Evolutionary conservation across 495 filamentous ascomycete genomes (phyloP).

Genomic region (Penicillium bialowiezense): DNA sequence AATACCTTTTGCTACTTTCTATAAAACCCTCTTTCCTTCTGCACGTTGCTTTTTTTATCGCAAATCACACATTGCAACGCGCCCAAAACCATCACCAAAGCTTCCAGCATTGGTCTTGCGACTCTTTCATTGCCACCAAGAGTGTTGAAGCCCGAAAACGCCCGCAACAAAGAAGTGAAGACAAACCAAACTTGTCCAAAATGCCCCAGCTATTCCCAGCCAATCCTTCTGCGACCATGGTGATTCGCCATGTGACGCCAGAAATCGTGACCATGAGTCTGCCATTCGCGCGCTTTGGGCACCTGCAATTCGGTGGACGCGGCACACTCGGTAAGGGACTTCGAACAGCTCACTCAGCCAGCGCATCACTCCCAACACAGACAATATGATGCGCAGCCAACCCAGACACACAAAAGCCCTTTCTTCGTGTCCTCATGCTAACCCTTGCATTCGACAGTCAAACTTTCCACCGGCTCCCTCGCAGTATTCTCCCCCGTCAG

Average conservation of each 20-base stretch:
- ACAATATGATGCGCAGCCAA: background rate
- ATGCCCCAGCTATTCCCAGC: constrained; percentile 50
- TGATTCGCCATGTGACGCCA: constrained; percentile 78
- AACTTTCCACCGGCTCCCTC: constrained; percentile 69
- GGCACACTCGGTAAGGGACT: constrained; percentile 71
- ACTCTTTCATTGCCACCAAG: constrained; percentile 9
- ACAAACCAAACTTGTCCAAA: constrained; percentile 1
- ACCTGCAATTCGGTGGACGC: constrained; percentile 77
- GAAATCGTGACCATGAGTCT: constrained; percentile 78
- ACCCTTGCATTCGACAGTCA: constrained; percentile 52
- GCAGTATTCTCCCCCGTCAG: constrained; percentile 90
- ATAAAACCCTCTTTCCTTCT: too few relatives aligned
- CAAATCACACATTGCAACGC: too few relatives aligned
- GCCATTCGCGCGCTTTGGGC: constrained; percentile 81
- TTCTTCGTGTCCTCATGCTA: background rate
- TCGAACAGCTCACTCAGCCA: constrained; percentile 3
- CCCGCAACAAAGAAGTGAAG: constrained; percentile 15
- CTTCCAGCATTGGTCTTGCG: too few relatives aligned
- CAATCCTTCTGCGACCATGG: constrained; percentile 76
- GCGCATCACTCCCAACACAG: background rate
- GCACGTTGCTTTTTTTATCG: too few relatives aligned
- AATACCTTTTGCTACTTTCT: background rate
- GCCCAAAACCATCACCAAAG: too few relatives aligned
- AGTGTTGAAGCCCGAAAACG: constrained; percentile 16
- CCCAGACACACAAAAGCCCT: background rate